These are phyloP conservation scores for Marchantia polymorpha DNA, from an alignment of 225 moss, liverwort and hornwort genomes.

Conservation along the genomic window DNA sequence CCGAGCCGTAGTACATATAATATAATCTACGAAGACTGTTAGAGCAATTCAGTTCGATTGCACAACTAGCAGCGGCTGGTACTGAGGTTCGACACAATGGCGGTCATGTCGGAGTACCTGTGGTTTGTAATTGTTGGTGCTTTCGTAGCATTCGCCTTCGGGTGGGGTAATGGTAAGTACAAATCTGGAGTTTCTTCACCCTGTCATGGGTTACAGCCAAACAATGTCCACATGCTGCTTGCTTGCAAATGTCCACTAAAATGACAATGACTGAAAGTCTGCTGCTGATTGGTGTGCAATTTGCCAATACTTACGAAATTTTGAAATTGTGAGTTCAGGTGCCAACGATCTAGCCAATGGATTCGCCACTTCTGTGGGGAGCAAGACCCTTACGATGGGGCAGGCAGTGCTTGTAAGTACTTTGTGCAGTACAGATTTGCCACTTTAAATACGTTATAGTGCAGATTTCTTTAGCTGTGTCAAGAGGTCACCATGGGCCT, in stretches of 20 bases:
- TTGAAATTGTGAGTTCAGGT: not conserved
- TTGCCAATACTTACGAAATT: not conserved
- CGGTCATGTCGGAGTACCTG: constrained; percentile 30
- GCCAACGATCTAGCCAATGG: constrained; percentile 12
- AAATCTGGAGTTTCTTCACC: too few species aligned
- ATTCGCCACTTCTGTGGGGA: constrained; percentile 12
- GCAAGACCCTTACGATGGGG: constrained; percentile 11
- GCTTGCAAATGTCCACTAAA: not conserved
- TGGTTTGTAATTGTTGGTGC: constrained; percentile 38
- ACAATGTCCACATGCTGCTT: not conserved
- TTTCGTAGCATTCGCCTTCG: constrained; percentile 35
- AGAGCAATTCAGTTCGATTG: too few species aligned
- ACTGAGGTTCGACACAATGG: not conserved
- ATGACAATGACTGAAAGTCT: too few species aligned
- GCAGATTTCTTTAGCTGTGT: too few species aligned
- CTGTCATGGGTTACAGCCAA: too few species aligned
- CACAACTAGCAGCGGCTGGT: too few species aligned
- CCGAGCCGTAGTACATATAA: too few species aligned
- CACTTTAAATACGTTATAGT: too few species aligned
- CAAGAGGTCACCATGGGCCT: too few species aligned
- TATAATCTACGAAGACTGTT: too few species aligned
- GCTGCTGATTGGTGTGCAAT: not conserved
- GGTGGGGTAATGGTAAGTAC: constrained; percentile 33
- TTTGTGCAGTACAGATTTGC: too few species aligned
- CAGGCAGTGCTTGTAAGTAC: constrained; percentile 10